A percentile compares a stretch with the other conserved stretches of the same genome.
phyloP scores from a whole-genome alignment of 768 basidiomycete genomes.

The Trametes punicea region DNA sequence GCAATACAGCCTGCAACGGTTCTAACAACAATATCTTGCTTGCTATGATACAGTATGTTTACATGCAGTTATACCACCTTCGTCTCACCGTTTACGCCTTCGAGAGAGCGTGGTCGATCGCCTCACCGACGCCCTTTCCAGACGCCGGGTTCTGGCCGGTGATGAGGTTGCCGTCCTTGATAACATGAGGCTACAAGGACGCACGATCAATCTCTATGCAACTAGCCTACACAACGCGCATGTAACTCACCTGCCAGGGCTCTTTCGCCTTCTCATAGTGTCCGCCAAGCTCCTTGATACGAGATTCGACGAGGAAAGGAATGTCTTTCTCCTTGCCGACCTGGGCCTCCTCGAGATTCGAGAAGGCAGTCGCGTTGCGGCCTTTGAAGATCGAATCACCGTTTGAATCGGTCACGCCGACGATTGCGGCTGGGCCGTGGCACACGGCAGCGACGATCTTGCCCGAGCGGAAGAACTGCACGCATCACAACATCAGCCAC shows the following conservation, averaged over 20 bases:
- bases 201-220: background rate
- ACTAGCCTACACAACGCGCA: background rate
- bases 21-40: background rate
- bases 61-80: conserved; percentile 2
- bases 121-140: conserved; percentile 53
- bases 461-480: conserved; percentile 61
- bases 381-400: conserved; percentile 67
- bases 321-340: conserved; percentile 49
- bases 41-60: background rate
- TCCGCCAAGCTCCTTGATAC: conserved; percentile 62
- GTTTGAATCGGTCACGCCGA: conserved; percentile 47
- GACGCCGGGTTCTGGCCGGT: conserved; percentile 78
- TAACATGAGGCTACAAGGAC: conserved; percentile 39
- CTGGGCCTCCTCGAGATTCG: conserved; percentile 63
- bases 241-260: conserved; percentile 50
- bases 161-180: conserved; percentile 55
- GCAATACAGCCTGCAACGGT: background rate
- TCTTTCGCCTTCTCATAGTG: conserved; percentile 55
- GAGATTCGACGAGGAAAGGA: conserved; percentile 70
- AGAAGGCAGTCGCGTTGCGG: conserved; percentile 60
- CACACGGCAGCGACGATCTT: conserved; percentile 74
- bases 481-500: background rate
- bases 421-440: conserved; percentile 76
- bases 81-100: conserved; percentile 10
- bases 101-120: conserved; percentile 50